These are phyloP conservation scores for Epithele typhae DNA, from an alignment of 768 basidiomycete species.

Conservation along the genomic window DNA sequence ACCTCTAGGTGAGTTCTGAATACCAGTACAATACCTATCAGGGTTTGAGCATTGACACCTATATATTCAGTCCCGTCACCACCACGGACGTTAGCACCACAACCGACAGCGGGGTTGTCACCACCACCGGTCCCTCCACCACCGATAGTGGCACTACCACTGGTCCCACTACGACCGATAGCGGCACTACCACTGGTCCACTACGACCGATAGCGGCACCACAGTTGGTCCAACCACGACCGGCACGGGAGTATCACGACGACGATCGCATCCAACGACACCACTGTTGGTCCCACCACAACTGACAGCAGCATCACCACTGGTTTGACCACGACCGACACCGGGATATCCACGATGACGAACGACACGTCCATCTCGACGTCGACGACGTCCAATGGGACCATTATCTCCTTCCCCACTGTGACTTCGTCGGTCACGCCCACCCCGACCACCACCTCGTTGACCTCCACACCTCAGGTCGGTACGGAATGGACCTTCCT, in stretches of 20 bases:
- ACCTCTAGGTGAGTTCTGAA: too few relatives aligned
- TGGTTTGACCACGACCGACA: slow-evolving; percentile 2
- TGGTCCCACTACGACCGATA: neutral
- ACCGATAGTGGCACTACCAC: slow-evolving; percentile 1
- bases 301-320: neutral
- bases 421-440: slow-evolving; percentile 10
- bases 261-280: neutral
- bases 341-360: too few relatives aligned
- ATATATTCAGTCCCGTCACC: too few relatives aligned
- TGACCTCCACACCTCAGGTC: slow-evolving; percentile 22
- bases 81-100: too few relatives aligned
- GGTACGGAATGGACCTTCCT: slow-evolving; percentile 33
- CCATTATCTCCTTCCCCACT: slow-evolving; percentile 30
- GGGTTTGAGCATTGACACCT: too few relatives aligned
- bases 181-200: neutral
- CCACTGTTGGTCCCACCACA: neutral
- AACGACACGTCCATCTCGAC: neutral
- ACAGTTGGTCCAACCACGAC: too few relatives aligned
- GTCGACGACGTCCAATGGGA: slow-evolving; percentile 15
- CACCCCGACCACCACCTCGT: slow-evolving; percentile 18
- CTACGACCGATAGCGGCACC: neutral
- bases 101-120: too few relatives aligned
- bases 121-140: too few relatives aligned
- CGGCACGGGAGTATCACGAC: too few relatives aligned
- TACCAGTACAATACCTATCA: too few relatives aligned